Percentiles rank a stretch among this genome's conserved stretches.
Conservation (phyloP, 2,329 filamentous ascomycete genomes). For the Fusarium sp. region DNA sequence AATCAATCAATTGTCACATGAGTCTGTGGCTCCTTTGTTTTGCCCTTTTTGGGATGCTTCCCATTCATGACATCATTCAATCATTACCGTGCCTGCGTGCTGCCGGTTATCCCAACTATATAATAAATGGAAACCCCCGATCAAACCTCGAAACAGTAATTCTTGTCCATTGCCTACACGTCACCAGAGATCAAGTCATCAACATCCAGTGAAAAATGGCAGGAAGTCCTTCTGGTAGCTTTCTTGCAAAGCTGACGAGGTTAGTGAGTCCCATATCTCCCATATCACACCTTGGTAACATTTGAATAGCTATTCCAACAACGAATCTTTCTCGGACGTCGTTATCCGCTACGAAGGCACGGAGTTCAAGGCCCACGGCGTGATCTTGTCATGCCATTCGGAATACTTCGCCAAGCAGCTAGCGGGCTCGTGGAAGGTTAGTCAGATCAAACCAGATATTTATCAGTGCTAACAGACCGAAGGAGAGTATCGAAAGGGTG, state of each 20-base stretch:
- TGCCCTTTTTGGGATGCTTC: too few relatives aligned
- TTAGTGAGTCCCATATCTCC: background rate
- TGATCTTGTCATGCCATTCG: slow-evolving; percentile 13
- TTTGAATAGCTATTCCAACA: slow-evolving; percentile 2
- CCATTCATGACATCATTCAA: too few relatives aligned
- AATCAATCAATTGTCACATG: too few relatives aligned
- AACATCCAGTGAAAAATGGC: background rate
- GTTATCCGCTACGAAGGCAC: background rate
- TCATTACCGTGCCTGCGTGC: too few relatives aligned
- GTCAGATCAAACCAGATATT: background rate
- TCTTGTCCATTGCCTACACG: too few relatives aligned
- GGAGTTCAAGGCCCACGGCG: slow-evolving; percentile 5
- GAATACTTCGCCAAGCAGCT: slow-evolving; percentile 1
- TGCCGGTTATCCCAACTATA: too few relatives aligned
- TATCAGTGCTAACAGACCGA: background rate
- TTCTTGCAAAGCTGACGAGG: background rate
- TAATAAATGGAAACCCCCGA: too few relatives aligned
- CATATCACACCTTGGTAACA: background rate
- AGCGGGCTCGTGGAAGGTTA: slow-evolving; percentile 18
- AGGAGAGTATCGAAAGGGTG: slow-evolving; percentile 11
- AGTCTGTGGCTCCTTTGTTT: too few relatives aligned
- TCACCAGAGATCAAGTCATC: background rate
- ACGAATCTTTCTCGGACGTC: background rate
- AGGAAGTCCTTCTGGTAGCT: background rate
- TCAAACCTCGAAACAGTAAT: too few relatives aligned